Evolutionary conservation across 257 asterid species (phyloP).

Genomic region (Nicotiana undulata): DNA sequence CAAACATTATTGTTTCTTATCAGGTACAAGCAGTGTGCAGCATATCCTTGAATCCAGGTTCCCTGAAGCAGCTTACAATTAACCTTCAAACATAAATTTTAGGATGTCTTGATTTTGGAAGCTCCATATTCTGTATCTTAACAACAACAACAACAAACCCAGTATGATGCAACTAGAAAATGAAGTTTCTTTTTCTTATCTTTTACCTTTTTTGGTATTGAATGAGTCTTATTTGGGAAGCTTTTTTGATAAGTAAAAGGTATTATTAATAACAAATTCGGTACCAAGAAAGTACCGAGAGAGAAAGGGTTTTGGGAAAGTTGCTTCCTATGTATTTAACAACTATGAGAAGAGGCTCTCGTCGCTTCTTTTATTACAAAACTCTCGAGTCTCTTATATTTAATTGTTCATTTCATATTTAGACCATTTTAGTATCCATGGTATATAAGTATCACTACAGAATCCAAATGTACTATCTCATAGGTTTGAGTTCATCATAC

Average conservation of each 20-base stretch:
- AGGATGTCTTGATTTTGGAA: background rate
- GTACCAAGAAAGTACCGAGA: too few relatives aligned
- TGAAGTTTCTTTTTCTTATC: too few relatives aligned
- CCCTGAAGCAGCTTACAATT: background rate
- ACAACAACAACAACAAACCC: too few relatives aligned
- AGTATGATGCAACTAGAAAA: background rate
- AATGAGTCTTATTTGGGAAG: background rate
- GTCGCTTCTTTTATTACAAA: background rate
- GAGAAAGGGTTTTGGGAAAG: background rate
- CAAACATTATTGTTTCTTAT: background rate
- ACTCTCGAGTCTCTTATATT: background rate
- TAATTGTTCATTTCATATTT: background rate
- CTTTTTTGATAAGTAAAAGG: too few relatives aligned
- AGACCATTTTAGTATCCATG: background rate
- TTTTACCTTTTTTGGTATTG: background rate
- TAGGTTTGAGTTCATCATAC: background rate
- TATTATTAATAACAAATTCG: too few relatives aligned
- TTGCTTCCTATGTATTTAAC: background rate
- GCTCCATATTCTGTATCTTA: background rate
- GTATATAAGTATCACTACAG: background rate
- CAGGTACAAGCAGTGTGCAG: background rate
- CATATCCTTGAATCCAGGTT: background rate
- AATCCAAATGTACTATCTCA: background rate
- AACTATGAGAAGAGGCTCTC: background rate
- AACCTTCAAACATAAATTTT: background rate